phyloP scores from a whole-genome alignment of 176 grass and related monocot species.

The Rhynchospora tenuis region DNA sequence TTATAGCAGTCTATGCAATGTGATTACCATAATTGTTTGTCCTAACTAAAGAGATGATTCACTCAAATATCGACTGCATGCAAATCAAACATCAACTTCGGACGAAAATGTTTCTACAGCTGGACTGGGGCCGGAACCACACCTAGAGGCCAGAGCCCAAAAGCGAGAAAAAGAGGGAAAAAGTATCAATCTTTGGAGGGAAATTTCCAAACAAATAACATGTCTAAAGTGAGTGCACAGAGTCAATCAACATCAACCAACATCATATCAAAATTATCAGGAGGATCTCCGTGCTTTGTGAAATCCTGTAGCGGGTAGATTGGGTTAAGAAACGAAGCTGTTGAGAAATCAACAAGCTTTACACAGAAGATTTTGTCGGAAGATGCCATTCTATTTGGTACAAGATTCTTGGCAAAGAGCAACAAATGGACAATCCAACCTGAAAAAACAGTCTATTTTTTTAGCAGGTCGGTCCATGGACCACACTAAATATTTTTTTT shows the following conservation, averaged over 20 bases:
- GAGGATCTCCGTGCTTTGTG: not conserved
- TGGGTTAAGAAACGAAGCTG: not conserved
- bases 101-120: not conserved
- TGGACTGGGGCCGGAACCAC: not conserved
- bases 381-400: not conserved
- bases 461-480: not conserved
- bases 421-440: slow-evolving; percentile 9
- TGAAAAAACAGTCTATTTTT: not conserved
- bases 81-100: not conserved
- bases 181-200: not conserved
- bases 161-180: not conserved
- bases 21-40: not conserved
- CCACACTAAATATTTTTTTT: not conserved
- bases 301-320: not conserved
- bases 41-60: not conserved
- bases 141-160: not conserved
- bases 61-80: not conserved
- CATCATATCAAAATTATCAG: not conserved
- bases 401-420: slow-evolving; percentile 2
- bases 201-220: slow-evolving; percentile 17
- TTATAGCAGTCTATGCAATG: not conserved
- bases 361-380: not conserved
- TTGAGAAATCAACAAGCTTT: not conserved
- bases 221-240: not conserved
- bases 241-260: not conserved